phyloP scores from a whole-genome alignment of 768 basidiomycete genomes.

The Pholiota conissans region DNA sequence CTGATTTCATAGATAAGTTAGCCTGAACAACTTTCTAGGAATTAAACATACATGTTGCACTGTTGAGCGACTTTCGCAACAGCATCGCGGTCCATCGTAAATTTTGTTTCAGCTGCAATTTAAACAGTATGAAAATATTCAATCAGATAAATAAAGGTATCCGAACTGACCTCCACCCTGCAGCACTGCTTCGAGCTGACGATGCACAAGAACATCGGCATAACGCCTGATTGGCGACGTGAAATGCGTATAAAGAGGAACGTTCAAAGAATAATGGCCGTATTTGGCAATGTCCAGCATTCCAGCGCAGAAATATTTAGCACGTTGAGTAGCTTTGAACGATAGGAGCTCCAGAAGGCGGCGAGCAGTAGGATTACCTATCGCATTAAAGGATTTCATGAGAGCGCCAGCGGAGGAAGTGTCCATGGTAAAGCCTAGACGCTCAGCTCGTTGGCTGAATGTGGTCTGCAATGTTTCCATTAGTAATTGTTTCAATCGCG shows the following conservation, averaged over 20 bases:
- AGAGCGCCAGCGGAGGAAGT: constrained; percentile 74
- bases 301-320: constrained; percentile 98
- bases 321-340: constrained; percentile 89
- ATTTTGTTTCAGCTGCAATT: constrained; percentile 71
- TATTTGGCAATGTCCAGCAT: constrained; percentile 99
- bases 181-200: constrained; percentile 90
- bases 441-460: constrained; percentile 79
- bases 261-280: constrained; percentile 85
- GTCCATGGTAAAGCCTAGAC: constrained; percentile 84
- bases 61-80: constrained; percentile 98
- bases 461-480: constrained; percentile 48
- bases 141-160: constrained; percentile 9
- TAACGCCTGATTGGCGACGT: constrained; percentile 92
- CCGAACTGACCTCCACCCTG: constrained; percentile 58
- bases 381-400: constrained; percentile 79
- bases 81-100: constrained; percentile 96
- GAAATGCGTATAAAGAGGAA: constrained; percentile 92
- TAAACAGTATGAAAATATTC: not conserved
- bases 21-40: not conserved
- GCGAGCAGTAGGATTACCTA: constrained; percentile 73
- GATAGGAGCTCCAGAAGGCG: constrained; percentile 81
- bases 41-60: constrained; percentile 81
- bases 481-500: constrained; percentile 3
- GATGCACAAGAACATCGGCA: constrained; percentile 93
- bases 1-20: constrained; percentile 33